These are phyloP conservation scores for Aspergillus cristatus DNA, from an alignment of 495 filamentous ascomycete genomes.

Conservation along the genomic window DNA sequence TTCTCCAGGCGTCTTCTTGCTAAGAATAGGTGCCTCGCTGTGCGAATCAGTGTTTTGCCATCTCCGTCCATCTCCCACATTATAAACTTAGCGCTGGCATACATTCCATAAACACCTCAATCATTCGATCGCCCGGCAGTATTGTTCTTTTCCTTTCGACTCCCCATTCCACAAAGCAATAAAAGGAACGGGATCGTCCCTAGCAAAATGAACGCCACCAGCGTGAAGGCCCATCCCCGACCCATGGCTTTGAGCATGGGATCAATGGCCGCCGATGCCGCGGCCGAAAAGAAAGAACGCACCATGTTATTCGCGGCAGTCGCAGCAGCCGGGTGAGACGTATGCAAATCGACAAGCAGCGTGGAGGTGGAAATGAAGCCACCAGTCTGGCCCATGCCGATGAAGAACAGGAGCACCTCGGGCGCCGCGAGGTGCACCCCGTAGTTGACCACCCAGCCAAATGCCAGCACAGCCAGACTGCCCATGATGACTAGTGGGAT, in stretches of 20 bases:
- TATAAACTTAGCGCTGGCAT: too few relatives aligned
- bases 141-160: slow-evolving; percentile 1
- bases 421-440: slow-evolving; percentile 37
- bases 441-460: slow-evolving; percentile 18
- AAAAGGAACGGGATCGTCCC: slow-evolving; percentile 11
- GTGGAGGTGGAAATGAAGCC: slow-evolving; percentile 30
- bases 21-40: too few relatives aligned
- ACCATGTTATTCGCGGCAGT: slow-evolving; percentile 59
- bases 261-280: slow-evolving; percentile 44
- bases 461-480: slow-evolving; percentile 9
- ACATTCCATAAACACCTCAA: too few relatives aligned
- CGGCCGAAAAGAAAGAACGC: slow-evolving; percentile 53
- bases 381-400: slow-evolving; percentile 41
- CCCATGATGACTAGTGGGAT: slow-evolving; percentile 9
- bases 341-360: slow-evolving; percentile 52
- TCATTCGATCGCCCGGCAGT: too few relatives aligned
- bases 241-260: slow-evolving; percentile 54
- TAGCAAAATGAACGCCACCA: slow-evolving; percentile 21
- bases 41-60: too few relatives aligned
- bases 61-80: too few relatives aligned
- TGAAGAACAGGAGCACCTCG: slow-evolving; percentile 44
- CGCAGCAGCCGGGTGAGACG: slow-evolving; percentile 45
- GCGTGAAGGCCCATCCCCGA: slow-evolving; percentile 33
- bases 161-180: slow-evolving; percentile 7
- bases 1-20: too few relatives aligned